These are phyloP conservation scores for Pseudoneurospora amorphoporcata DNA, from an alignment of 495 filamentous ascomycete genomes.

Conservation along the genomic window DNA sequence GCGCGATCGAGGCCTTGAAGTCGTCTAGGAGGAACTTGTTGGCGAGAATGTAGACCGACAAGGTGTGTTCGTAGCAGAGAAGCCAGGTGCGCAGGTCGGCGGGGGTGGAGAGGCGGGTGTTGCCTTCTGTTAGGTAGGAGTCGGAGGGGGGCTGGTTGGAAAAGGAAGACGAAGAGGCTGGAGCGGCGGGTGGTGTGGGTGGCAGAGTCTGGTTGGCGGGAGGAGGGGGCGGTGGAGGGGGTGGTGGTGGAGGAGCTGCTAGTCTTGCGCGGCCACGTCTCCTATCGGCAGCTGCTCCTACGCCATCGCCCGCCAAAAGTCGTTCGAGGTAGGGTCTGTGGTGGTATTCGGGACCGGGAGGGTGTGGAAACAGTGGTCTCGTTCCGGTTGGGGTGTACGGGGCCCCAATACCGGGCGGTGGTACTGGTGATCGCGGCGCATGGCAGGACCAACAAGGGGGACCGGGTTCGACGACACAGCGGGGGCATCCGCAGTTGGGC, in stretches of 20 bases:
- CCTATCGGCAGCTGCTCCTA: neutral
- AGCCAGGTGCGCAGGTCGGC: conserved; percentile 37
- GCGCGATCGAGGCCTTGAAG: conserved; percentile 31
- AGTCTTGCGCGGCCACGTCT: neutral
- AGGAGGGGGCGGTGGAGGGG: conserved; percentile 2
- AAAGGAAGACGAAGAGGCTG: neutral
- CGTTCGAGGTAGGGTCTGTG: conserved; percentile 3
- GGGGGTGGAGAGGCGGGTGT: conserved; percentile 21
- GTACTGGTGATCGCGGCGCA: conserved; percentile 28
- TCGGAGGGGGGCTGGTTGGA: neutral
- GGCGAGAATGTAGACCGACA: conserved; percentile 37
- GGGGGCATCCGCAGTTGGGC: conserved; percentile 31
- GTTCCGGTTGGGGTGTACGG: conserved; percentile 1
- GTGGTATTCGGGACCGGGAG: conserved; percentile 5
- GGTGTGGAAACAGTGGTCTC: conserved; percentile 2
- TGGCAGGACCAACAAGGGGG: conserved; percentile 37
- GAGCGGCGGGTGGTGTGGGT: neutral
- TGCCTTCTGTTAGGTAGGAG: conserved; percentile 1
- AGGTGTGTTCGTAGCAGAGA: conserved; percentile 31
- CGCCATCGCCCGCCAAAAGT: neutral
- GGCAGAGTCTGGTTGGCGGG: neutral
- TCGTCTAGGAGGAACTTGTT: conserved; percentile 34
- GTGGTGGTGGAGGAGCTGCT: neutral
- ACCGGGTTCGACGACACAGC: conserved; percentile 23
- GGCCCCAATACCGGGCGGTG: conserved; percentile 13